These are phyloP conservation scores for Clonostachys chloroleuca DNA, from an alignment of 2,329 filamentous ascomycete species.

Conservation along the genomic window DNA sequence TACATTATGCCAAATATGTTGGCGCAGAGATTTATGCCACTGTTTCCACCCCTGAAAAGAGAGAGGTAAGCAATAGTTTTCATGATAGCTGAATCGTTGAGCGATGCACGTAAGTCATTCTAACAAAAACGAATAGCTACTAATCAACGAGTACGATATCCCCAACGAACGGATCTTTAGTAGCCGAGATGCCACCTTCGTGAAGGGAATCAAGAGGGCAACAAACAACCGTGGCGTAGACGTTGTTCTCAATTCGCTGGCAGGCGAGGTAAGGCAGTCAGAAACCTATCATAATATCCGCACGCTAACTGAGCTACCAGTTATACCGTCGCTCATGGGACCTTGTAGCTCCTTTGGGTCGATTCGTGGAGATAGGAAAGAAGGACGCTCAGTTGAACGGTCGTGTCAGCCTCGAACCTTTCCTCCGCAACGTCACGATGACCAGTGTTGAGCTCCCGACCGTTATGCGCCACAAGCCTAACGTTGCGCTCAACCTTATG, in stretches of 20 bases:
- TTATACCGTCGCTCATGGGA: constrained; percentile 23
- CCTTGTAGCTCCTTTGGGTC: constrained; percentile 22
- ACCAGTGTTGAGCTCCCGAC: no score
- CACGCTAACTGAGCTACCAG: no score
- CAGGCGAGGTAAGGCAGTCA: constrained; percentile 12
- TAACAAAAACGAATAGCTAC: constrained; percentile 1
- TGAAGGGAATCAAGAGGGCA: not conserved
- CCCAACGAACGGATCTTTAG: constrained; percentile 12
- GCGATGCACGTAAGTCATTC: no score
- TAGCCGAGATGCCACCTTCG: constrained; percentile 4
- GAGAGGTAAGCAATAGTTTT: not conserved
- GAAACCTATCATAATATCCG: no score
- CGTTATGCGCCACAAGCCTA: no score
- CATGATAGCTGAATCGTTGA: constrained; percentile 9
- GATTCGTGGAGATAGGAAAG: constrained; percentile 28
- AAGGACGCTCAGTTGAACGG: constrained; percentile 20
- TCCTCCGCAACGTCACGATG: no score
- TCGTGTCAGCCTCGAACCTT: no score
- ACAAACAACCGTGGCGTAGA: constrained; percentile 24
- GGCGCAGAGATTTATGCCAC: constrained; percentile 13
- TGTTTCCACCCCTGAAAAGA: constrained; percentile 10
- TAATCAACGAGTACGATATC: constrained; percentile 13
- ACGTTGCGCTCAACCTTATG: no score
- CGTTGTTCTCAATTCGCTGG: constrained; percentile 23
- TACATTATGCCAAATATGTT: constrained; percentile 21